phyloP scores from a whole-genome alignment of 768 basidiomycete genomes.

The Mycena albidolilacea region DNA sequence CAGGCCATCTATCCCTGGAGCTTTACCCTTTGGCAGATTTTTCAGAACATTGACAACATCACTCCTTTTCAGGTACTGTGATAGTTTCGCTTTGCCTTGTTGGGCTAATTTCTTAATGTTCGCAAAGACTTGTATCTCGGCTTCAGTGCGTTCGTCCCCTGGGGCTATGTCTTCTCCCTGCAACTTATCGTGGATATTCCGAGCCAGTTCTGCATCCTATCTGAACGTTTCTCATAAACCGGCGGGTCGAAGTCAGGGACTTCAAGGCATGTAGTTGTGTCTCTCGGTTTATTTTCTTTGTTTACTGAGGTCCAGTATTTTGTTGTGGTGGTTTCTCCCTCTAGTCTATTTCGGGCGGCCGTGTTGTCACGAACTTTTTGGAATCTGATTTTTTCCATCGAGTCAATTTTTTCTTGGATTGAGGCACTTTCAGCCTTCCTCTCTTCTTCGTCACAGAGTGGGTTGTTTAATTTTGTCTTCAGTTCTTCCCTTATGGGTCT shows the following conservation, averaged over 20 bases:
- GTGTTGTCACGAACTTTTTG: background rate
- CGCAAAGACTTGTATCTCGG: background rate
- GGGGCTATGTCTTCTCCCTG: conserved; percentile 35
- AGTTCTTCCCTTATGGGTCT: background rate
- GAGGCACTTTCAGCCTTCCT: background rate
- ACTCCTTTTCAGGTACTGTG: background rate
- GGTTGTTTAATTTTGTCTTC: background rate
- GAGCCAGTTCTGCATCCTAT: conserved; percentile 50
- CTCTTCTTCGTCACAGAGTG: background rate
- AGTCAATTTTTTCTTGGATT: background rate
- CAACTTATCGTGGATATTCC: conserved; percentile 46
- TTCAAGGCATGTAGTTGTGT: conserved; percentile 15
- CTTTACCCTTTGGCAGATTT: background rate
- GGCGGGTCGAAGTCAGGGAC: background rate
- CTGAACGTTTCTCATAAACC: conserved; percentile 41
- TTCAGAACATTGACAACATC: background rate
- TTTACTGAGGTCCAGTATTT: background rate
- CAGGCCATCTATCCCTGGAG: background rate
- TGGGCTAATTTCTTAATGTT: background rate
- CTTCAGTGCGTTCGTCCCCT: background rate
- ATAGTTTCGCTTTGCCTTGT: background rate
- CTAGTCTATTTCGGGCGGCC: background rate
- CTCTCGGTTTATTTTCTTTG: background rate
- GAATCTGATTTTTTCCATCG: background rate
- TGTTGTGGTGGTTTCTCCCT: background rate